Base-by-base conservation (phyloP, 1,284 basidiomycete species). In the Ceratobasidium sp. region DNA sequence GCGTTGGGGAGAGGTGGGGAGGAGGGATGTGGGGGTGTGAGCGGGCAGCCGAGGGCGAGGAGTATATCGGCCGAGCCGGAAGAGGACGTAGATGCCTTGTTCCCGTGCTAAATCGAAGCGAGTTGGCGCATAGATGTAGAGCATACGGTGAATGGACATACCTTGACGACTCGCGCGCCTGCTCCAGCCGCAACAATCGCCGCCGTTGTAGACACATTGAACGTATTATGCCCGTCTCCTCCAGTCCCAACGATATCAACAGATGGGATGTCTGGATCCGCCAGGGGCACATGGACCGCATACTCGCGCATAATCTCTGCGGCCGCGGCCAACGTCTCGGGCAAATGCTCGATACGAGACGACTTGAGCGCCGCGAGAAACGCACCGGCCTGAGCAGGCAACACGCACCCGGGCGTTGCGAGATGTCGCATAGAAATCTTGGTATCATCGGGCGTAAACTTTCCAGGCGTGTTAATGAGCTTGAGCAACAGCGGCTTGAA, bases 221-320 rank as follows among this genome's bases (percentile, higher is more conserved):
- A 99, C 0, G 97, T 93, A 80, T 98, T 95, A 83, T 97, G 91
- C 0, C 96, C 96, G 83, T 98, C 97, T 13, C 97, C 97, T n/a
- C 97, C 97, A 0, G 91, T 93, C 16, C 92, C 88, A 68, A 91
- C 91, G 76, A 86, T 89, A 83, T 84, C 90, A 11, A 84, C 84
- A 56, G 82, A 76, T 2, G 54, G 54, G 1, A 82, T 81, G 1
- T 77, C 77, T 73, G 83, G 82, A 1, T 80, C 81, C 72, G 81
- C 81, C 0, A 81, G 81, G 54, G 82, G 80, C 22, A 94, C 84
- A 0, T 82, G 83, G 0, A 88, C 88, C 4, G 94, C 88, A 58
- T 90, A 88, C 41, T 86, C 83, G 46, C 90, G 86, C 72, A 97
- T 86, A 3, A 93, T 88, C 2, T 88, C 82, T 0, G 94, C 94